Evolutionary conservation across 2,329 filamentous ascomycete genomes (phyloP), one percentile per base, ranked within the genome.

Genomic region (Allantophomopsis cytisporea): DNA sequence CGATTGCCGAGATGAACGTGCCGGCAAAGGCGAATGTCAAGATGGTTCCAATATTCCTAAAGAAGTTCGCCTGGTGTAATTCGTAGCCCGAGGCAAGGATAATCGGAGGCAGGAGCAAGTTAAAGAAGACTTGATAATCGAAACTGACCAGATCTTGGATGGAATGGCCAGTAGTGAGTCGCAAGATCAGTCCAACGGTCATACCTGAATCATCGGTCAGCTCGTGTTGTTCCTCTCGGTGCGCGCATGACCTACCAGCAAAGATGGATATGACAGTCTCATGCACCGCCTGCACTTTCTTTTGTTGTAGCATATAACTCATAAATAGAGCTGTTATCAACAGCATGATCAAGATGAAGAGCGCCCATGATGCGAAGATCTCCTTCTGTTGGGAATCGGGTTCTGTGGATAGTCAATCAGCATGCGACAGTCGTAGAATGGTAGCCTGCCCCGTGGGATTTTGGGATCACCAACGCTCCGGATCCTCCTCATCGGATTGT

Each of bases 41-140:
- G 52, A 98, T 98, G 6, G 86, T 93, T 45, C 91, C 89, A 45
- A 96, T 94, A 54, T 98, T 94, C 48, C 89, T 82, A 63, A 98
- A 98, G 71, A 98, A 98, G 65, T 98, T 98, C 51, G 85, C 88
- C 64, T 98, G 91, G 60, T 98, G 91, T 44, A 98, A 63, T 62
- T 98, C 91, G 63, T 96, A 98, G 40, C 91, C 91, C 13, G 89
- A 95, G 13, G 88, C 89, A 20, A 98, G 72, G 57, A 98, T 98
- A 57, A 98, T 98, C 41, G 91, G 91, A 31, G 91, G 91, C n/a
- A 98, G 82, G 11, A 98, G 76, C 35, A 98, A 75, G 61, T 98
- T 98, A 71, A 98, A 98, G 70, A 98, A 98, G 68, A 96, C 94
- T 57, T 96, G 88, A 59, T 95, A 95, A 65, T 96, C 83, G 68